Conservation (phyloP, 495 filamentous ascomycete species). For the Daldinia grandis region DNA sequence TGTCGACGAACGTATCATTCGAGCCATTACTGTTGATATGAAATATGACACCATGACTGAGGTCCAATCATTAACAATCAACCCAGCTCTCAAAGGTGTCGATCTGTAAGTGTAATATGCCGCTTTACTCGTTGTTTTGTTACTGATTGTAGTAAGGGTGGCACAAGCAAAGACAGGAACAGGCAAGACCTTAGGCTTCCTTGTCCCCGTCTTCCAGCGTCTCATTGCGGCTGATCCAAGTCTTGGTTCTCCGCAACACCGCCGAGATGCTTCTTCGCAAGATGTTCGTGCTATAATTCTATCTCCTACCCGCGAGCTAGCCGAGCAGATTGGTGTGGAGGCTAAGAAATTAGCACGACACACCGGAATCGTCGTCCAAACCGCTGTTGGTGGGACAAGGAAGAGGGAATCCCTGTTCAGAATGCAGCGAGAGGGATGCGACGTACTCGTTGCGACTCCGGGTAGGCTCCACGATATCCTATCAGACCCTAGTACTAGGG, state of each 20-base stretch:
- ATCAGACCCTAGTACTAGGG: constrained; percentile 67
- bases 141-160: constrained; percentile 63
- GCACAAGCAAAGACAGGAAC: constrained; percentile 90
- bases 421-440: constrained; percentile 79
- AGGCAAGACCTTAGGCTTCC: constrained; percentile 86
- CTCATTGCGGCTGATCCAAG: constrained; percentile 68
- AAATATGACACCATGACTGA: constrained; percentile 86
- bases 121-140: constrained; percentile 28
- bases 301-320: constrained; percentile 93
- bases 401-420: constrained; percentile 69
- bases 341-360: constrained; percentile 71
- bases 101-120: constrained; percentile 73
- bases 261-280: constrained; percentile 50
- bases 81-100: constrained; percentile 73
- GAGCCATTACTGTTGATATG: constrained; percentile 77
- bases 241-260: constrained; percentile 44
- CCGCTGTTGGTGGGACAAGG: constrained; percentile 86
- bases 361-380: constrained; percentile 80
- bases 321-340: constrained; percentile 91
- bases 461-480: constrained; percentile 89
- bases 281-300: constrained; percentile 91
- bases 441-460: constrained; percentile 89
- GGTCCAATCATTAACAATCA: constrained; percentile 87
- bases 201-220: constrained; percentile 77
- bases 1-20: constrained; percentile 70